Evolutionary conservation across 768 basidiomycete genomes (phyloP), one percentile per base, ranked within the genome.

Genomic region (Boletus huronensis): DNA sequence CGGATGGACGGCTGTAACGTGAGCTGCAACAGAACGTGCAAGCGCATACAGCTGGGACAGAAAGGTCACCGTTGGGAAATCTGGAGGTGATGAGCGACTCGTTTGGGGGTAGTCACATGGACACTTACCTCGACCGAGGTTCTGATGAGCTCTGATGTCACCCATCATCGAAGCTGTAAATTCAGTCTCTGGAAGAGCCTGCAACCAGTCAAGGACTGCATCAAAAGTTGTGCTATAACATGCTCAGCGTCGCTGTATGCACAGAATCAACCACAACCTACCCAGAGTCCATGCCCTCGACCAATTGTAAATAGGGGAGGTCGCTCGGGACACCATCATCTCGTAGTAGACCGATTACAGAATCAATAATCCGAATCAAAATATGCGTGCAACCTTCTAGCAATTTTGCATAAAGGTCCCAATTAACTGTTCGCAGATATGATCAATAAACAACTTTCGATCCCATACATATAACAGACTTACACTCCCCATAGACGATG

Each of bases 361-460:
- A 60, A 41, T 60, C 52, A 42, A 72, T 59, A 26, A 75, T 64
- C 25, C 60, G 66, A 57, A 79, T 80, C 34, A 84, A 64, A 11
- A 83, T 58, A 0, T 54, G 61, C 16, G 79, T 60, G 6, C 72
- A 70, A 11, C 68, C 68, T 53, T 79, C 74, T 0, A 84, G 58
- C 9, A 83, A 57, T 48, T 73, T 72, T 31, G 70, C 73, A 54
- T 81, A 82, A 25, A 84, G 68, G 34, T 63, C 65, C 85, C 85
- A 87, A 55, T 83, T 72, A 60, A 83, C 85, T 87, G 45, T 21
- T 46, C 8, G 35, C 36, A 17, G 32, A n/a, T 21, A 39, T 40
- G 57, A 59, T 51, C 36, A 52, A 32, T 19, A 49, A 40, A 5
- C 9, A 21, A 47, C 19, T 6, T 9, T 13, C 26, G 4, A 17